Evolutionary conservation across 139 green algal species (phyloP).

Genomic region (Picochlorum sp.): DNA sequence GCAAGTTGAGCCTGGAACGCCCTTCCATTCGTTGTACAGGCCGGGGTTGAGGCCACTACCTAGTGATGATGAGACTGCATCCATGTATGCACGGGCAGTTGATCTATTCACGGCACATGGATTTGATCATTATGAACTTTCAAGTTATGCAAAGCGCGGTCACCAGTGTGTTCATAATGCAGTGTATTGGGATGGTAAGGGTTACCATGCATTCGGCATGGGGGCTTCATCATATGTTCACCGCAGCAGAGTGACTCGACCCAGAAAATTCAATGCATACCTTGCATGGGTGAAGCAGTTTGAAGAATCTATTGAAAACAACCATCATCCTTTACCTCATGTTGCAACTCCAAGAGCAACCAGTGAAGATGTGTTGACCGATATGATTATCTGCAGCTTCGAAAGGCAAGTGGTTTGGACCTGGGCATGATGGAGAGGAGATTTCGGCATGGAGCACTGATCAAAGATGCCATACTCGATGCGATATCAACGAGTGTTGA

Average conservation of each 20-base stretch:
- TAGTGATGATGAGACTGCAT: conserved; percentile 46
- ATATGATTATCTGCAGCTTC: conserved; percentile 77
- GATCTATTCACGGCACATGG: conserved; percentile 27
- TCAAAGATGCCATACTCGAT: conserved; percentile 8
- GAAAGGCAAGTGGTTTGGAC: conserved; percentile 60
- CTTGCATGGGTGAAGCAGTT: conserved; percentile 46
- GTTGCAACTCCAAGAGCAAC: conserved; percentile 9
- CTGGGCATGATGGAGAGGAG: conserved; percentile 27
- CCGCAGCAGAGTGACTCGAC: conserved; percentile 58
- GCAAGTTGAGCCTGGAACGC: conserved; percentile 87
- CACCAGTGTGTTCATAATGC: conserved; percentile 81
- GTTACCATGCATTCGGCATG: conserved; percentile 85
- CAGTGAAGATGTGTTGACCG: conserved; percentile 60
- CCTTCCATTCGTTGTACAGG: conserved; percentile 74
- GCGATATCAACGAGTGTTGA: conserved; percentile 27
- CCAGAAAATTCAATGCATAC: conserved; percentile 63
- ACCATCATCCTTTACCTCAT: conserved; percentile 1
- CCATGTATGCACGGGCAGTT: conserved; percentile 70
- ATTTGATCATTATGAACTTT: conserved; percentile 94
- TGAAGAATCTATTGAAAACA: neutral
- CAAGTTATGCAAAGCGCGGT: conserved; percentile 76
- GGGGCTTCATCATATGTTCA: conserved; percentile 72
- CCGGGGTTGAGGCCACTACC: conserved; percentile 51
- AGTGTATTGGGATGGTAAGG: conserved; percentile 71
- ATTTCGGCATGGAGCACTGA: conserved; percentile 10